Base-by-base conservation (phyloP, 495 filamentous ascomycete genomes). In the Tuber aestivum region DNA sequence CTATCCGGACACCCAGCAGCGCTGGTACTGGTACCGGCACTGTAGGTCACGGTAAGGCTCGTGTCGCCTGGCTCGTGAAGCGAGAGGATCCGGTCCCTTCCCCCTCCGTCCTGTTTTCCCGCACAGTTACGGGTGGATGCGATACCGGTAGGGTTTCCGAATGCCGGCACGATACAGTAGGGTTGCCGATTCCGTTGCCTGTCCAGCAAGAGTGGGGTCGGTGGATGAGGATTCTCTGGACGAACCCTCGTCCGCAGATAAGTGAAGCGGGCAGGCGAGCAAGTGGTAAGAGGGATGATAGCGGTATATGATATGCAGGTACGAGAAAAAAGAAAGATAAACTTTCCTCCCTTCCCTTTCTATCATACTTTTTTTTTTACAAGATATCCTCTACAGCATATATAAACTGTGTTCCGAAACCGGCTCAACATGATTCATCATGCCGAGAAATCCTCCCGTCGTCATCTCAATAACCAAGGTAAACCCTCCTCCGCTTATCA, bases 231-330 rank as follows among this genome's bases (percentile, higher is more conserved):
- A 18, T 65, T 32, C n/a, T 65, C 56, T 32, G 27, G 27, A 65
- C 16, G 56, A 32, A 32, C 56, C 18, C 14, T 65, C 27, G n/a
- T 65, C 56, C 12, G 9, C 27, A 61, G n/a, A 61, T n/a, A 61
- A 65, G 56, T 32, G 56, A 32, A 32, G 56, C 56, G 18, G 12
- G n/a, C n/a, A 1, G 2, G 56, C n/a, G 14, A 27, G 56, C 14
- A 14, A 12, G 56, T n/a, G n/a, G n/a, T n/a, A 65, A 65, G n/a
- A 2, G 23, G 56, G 56, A 65, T 32, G 56, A 65, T n/a, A 56
- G n/a, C 12, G 18, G 18, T 50, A 50, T n/a, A 56, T n/a, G 72
- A 79, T 79, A 79, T 79, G 78, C 78, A 79, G 78, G 78, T 79
- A 79, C 78, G 75, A 69, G 71, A 73, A 41, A 56, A 72, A 70